A percentile compares a stretch with the other conserved stretches of the same genome.
phyloP scores from a whole-genome alignment of 2,329 filamentous ascomycete species.

The Stemphylium beticola region DNA sequence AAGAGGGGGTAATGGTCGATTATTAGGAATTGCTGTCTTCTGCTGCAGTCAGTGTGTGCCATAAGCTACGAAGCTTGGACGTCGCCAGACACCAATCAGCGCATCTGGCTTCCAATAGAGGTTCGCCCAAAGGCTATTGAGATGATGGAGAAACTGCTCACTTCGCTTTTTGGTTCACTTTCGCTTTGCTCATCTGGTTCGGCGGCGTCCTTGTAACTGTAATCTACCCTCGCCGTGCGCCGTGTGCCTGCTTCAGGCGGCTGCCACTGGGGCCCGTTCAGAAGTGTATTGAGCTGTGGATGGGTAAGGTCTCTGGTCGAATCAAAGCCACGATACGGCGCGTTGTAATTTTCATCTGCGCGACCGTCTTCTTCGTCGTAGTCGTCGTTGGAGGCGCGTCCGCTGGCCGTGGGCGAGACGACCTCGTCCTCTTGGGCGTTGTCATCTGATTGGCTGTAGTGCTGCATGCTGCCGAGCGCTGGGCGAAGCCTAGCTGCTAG shows the following conservation, averaged over 20 bases:
- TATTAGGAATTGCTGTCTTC: neutral
- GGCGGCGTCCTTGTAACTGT: slow-evolving; percentile 3
- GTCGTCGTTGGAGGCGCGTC: slow-evolving; percentile 9
- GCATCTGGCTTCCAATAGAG: neutral
- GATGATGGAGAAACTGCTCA: neutral
- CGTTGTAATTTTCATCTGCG: neutral
- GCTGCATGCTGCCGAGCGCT: slow-evolving; percentile 36
- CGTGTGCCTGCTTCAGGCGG: slow-evolving; percentile 3
- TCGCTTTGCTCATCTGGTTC: neutral
- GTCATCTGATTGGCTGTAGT: slow-evolving; percentile 31
- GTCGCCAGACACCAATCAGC: neutral
- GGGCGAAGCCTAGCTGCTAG: slow-evolving; percentile 28
- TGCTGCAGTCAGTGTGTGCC: slow-evolving; percentile 5
- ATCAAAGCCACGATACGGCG: neutral
- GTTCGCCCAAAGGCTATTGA: no score
- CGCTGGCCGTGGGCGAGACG: slow-evolving; percentile 11
- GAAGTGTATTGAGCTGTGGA: neutral
- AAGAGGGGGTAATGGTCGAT: neutral
- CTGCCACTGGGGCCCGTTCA: slow-evolving; percentile 12
- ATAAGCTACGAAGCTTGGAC: neutral
- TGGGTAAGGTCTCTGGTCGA: neutral
- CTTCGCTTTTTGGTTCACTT: neutral
- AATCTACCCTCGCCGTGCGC: slow-evolving; percentile 11
- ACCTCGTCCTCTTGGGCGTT: slow-evolving; percentile 16
- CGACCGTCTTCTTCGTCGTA: slow-evolving; percentile 12